Evolutionary conservation across 345 rosid species (phyloP).

Genomic region (Ceriops decandra): DNA sequence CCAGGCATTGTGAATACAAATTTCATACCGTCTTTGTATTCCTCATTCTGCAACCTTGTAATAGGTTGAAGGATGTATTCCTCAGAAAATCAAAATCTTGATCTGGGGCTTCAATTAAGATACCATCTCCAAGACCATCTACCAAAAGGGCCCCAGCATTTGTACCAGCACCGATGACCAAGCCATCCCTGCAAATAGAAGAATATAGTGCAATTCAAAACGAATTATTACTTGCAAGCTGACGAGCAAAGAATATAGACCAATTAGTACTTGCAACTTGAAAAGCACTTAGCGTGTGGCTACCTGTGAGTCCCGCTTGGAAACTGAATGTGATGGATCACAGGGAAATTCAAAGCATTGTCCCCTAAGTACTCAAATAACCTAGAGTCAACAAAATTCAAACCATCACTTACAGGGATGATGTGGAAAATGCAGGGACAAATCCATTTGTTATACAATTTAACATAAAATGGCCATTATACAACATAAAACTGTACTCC

Average conservation of each 20-base stretch:
- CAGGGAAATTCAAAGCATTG: constrained; percentile 66
- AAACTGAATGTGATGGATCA: constrained; percentile 86
- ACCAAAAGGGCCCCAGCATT: constrained; percentile 86
- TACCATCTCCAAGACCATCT: constrained; percentile 96
- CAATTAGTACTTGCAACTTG: too few relatives aligned
- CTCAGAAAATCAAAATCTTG: constrained; percentile 90
- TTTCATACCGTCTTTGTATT: constrained; percentile 86
- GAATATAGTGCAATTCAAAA: constrained; percentile 15
- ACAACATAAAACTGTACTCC: too few relatives aligned
- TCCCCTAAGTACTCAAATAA: constrained; percentile 80
- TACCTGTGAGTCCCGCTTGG: constrained; percentile 75
- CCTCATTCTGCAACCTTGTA: constrained; percentile 99
- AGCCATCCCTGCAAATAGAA: constrained; percentile 65
- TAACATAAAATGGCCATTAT: neutral
- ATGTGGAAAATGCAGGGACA: neutral
- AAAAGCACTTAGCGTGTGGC: constrained; percentile 6
- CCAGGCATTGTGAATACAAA: neutral
- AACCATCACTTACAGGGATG: constrained; percentile 5
- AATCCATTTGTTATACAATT: too few relatives aligned
- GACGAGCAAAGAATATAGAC: too few relatives aligned
- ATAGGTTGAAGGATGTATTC: constrained; percentile 83
- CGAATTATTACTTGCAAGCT: neutral
- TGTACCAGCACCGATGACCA: constrained; percentile 86
- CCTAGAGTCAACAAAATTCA: constrained; percentile 38
- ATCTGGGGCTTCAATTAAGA: constrained; percentile 74